Evolutionary conservation across 2,329 filamentous ascomycete genomes (phyloP), one percentile per base, ranked within the genome.

Genomic region (Intubia oerlemansii): DNA sequence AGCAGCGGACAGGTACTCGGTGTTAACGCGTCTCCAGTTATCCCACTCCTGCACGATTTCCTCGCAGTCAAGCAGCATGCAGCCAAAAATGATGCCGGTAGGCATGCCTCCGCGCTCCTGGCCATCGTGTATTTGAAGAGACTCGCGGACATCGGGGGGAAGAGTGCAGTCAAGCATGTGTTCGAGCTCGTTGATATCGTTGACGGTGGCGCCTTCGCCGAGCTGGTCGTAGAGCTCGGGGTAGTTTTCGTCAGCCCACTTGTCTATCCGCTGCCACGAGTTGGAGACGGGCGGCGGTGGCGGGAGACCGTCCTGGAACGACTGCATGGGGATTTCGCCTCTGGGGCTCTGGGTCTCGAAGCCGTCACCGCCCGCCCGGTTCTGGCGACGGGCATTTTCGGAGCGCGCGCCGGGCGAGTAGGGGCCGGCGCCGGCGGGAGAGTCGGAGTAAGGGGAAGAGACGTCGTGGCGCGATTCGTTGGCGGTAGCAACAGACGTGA

Each of bases 31-130:
- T 42, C 81, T 73, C 88, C 88, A 98, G 46, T 92, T 90, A 42
- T 79, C 76, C 80, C 85, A 95, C 48, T 98, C 88, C 49, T 93
- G 82, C 14, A 92, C 75, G 41, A 98, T 92, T 47, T 98, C 88
- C 50, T 98, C 88, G 45, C 88, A 95, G 50, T 98, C 88, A 33
- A 98, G 66, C 37, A 98, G 56, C 88, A 98, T 98, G 47, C 70
- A 76, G 34, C 84, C 68, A 42, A 98, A 95, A 35, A 98, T 68
- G 39, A 95, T 76, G 37, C 88, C 88, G 0, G 85, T 93, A 1
- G 88, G 88, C 32, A 64, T 63, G 37, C 88, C 88, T 36, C 82
- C 80, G 38, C 88, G 76, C 53, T 98, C 88, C 51, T 98, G 88
- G n/a, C 88, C 88, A 44, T 98, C 88, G 49, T 98, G 88, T 30